Evolutionary conservation across 192 early-diverging fungal genomes (phyloP).

Genomic region (Backusella sp.): DNA sequence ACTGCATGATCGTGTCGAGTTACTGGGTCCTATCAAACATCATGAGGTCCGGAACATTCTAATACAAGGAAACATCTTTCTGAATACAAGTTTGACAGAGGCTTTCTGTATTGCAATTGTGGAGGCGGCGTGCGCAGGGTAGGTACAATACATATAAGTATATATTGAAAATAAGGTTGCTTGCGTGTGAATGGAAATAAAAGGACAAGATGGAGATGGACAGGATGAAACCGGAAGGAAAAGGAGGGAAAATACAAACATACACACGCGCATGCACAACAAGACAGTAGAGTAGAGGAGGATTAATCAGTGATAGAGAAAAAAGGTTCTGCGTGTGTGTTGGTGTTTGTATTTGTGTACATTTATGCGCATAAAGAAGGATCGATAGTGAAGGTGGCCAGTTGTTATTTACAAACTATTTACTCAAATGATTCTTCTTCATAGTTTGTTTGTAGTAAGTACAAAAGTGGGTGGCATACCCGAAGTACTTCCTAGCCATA

Average conservation of each 20-base stretch:
- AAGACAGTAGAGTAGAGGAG: not conserved
- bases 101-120: slow-evolving; percentile 99
- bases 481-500: slow-evolving; percentile 89
- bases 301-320: not conserved
- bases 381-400: not conserved
- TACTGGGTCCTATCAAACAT: slow-evolving; percentile 83
- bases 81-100: slow-evolving; percentile 97
- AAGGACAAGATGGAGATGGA: not conserved
- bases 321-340: not conserved
- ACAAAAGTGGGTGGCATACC: slow-evolving; percentile 97
- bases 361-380: not conserved
- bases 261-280: too few relatives aligned
- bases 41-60: slow-evolving; percentile 85
- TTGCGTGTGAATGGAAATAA: not conserved
- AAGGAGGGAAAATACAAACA: not conserved
- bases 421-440: not conserved
- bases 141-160: slow-evolving; percentile 18
- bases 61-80: slow-evolving; percentile 90
- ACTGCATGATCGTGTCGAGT: slow-evolving; percentile 88
- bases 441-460: slow-evolving; percentile 86
- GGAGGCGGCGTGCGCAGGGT: slow-evolving; percentile 95
- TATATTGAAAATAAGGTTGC: not conserved
- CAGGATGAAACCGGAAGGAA: not conserved
- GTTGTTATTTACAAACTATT: not conserved
- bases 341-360: not conserved